Evolutionary conservation across 139 green algal genomes (phyloP).

Genomic region (Zygnema cylindricum): DNA sequence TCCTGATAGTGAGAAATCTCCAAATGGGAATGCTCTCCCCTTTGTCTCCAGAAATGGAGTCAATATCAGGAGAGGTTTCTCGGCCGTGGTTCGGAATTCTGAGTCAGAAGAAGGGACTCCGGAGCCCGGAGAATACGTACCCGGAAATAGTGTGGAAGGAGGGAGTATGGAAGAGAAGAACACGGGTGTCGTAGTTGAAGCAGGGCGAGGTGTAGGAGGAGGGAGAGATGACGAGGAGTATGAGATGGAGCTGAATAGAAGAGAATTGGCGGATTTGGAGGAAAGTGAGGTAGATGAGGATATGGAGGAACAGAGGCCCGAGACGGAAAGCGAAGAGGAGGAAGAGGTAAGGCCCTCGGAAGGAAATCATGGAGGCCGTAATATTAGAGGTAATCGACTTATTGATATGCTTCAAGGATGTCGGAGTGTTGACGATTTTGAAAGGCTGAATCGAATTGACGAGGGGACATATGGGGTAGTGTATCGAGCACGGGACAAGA

Average conservation of each 20-base stretch:
- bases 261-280: conserved; percentile 42
- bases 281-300: conserved; percentile 25
- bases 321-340: conserved; percentile 14
- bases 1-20: not conserved
- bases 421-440: conserved; percentile 84
- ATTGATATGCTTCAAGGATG: conserved; percentile 68
- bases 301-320: conserved; percentile 16
- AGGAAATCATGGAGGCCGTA: not conserved
- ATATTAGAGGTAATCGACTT: not conserved
- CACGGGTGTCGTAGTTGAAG: not conserved
- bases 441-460: conserved; percentile 67
- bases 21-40: not conserved
- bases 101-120: not conserved
- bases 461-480: conserved; percentile 92
- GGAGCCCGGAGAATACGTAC: not conserved
- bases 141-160: not conserved
- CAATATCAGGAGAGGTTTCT: not conserved
- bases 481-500: conserved; percentile 76
- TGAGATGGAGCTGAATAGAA: conserved; percentile 39
- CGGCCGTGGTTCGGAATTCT: not conserved
- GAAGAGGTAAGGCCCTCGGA: not conserved
- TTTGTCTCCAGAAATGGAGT: not conserved
- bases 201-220: not conserved
- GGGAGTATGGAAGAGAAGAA: not conserved
- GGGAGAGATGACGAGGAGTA: conserved; percentile 9